Percentiles rank a stretch among this genome's conserved stretches.
phyloP scores from a whole-genome alignment of 352 stramenopile genomes.

The Globisporangium solare region DNA sequence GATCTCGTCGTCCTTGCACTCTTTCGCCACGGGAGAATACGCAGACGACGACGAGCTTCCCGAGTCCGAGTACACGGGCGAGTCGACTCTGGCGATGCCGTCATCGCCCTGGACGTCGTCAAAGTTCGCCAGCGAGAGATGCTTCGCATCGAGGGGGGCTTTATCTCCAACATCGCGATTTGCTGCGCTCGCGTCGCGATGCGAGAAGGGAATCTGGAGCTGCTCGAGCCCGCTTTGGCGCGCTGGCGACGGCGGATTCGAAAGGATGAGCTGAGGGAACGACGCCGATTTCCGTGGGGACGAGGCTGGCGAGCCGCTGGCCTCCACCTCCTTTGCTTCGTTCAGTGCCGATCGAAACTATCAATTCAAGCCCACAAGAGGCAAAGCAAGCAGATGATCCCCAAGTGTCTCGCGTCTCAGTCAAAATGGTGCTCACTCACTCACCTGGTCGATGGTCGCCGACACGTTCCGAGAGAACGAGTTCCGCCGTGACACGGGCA shows the following conservation, averaged over 20 bases:
- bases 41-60: slow-evolving; percentile 7
- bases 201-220: background rate
- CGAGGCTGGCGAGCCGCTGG: background rate
- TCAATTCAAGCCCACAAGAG: background rate
- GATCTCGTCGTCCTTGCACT: background rate
- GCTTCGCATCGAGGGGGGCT: background rate
- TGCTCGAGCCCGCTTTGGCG: slow-evolving; percentile 1
- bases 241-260: slow-evolving; percentile 6
- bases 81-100: slow-evolving; percentile 8
- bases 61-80: slow-evolving; percentile 9
- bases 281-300: slow-evolving; percentile 28
- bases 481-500: slow-evolving; percentile 20
- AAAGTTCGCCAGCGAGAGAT: background rate
- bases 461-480: slow-evolving; percentile 29
- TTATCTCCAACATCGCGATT: background rate
- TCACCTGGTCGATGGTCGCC: slow-evolving; percentile 28
- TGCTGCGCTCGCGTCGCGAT: background rate
- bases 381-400: background rate
- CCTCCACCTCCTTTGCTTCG: slow-evolving; percentile 2
- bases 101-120: slow-evolving; percentile 5
- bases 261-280: slow-evolving; percentile 17
- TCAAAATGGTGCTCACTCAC: background rate
- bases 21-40: background rate
- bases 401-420: no score
- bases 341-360: slow-evolving; percentile 16